A percentile compares a stretch with the other conserved stretches of the same genome.
phyloP scores from a whole-genome alignment of 768 basidiomycete genomes.

The Naganishia friedmannii region DNA sequence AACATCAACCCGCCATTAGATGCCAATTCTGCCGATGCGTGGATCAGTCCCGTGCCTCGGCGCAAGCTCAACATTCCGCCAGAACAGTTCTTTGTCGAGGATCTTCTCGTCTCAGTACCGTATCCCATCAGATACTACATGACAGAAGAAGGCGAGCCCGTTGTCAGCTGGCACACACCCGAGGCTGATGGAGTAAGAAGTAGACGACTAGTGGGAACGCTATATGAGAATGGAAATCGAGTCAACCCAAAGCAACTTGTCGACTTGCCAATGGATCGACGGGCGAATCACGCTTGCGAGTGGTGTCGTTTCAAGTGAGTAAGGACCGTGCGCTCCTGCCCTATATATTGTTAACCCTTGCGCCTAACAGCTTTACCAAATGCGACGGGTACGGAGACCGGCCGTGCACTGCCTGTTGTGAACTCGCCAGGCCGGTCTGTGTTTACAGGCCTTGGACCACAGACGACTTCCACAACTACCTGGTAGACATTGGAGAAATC shows the following conservation, averaged over 20 bases:
- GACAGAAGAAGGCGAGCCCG: slow-evolving; percentile 5
- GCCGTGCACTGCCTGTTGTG: slow-evolving; percentile 5
- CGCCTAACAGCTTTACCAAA: slow-evolving; percentile 1
- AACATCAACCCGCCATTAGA: not conserved
- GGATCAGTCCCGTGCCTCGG: not conserved
- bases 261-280: slow-evolving; percentile 5
- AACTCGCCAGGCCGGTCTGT: slow-evolving; percentile 5
- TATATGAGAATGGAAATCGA: slow-evolving; percentile 20
- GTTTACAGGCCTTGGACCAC: slow-evolving; percentile 12
- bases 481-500: not conserved
- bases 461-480: slow-evolving; percentile 16
- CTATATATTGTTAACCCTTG: not conserved
- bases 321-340: too few relatives aligned
- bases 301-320: slow-evolving; percentile 23
- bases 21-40: not conserved
- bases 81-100: slow-evolving; percentile 8
- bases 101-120: slow-evolving; percentile 20
- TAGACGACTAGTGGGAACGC: slow-evolving; percentile 10
- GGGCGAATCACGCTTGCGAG: slow-evolving; percentile 21
- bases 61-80: slow-evolving; percentile 14
- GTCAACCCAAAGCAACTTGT: slow-evolving; percentile 13
- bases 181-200: slow-evolving; percentile 8
- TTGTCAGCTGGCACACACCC: slow-evolving; percentile 17
- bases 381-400: slow-evolving; percentile 21
- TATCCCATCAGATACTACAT: slow-evolving; percentile 22